Conservation (phyloP, 1,139 yeast genomes). For the Yamadazyma blattariae region DNA sequence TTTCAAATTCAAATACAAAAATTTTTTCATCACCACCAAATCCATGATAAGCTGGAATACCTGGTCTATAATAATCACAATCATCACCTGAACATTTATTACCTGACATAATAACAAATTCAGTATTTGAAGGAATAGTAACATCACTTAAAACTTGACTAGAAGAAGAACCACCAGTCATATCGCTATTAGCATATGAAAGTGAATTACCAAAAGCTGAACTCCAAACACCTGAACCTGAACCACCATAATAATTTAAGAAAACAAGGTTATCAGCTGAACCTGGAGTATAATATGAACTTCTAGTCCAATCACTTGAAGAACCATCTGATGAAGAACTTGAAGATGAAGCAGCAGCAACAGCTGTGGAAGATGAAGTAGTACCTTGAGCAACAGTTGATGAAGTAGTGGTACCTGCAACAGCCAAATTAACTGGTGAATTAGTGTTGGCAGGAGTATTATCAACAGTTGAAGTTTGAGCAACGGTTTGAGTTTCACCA, state of each 20-base stretch:
- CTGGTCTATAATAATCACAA: conserved; percentile 72
- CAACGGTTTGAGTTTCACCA: conserved; percentile 47
- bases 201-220: conserved; percentile 86
- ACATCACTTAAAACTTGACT: conserved; percentile 52
- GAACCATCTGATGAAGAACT: conserved; percentile 26
- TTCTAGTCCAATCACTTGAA: conserved; percentile 68
- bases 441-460: too few species aligned
- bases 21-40: conserved; percentile 63
- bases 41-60: conserved; percentile 74
- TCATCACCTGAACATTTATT: conserved; percentile 48
- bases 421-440: conserved; percentile 18
- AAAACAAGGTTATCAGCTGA: conserved; percentile 67
- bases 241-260: conserved; percentile 83
- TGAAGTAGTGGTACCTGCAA: conserved; percentile 24
- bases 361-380: conserved; percentile 17
- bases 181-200: conserved; percentile 77
- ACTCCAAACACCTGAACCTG: conserved; percentile 83
- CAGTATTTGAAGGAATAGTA: conserved; percentile 54
- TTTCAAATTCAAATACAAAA: conserved; percentile 68
- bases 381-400: conserved; percentile 20
- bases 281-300: conserved; percentile 66
- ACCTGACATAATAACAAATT: conserved; percentile 60
- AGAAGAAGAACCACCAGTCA: conserved; percentile 63
- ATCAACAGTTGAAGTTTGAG: conserved; percentile 32
- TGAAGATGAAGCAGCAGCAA: conserved; percentile 23